These are phyloP conservation scores for Anacardium occidentale DNA, from an alignment of 345 rosid genomes.

Conservation along the genomic window DNA sequence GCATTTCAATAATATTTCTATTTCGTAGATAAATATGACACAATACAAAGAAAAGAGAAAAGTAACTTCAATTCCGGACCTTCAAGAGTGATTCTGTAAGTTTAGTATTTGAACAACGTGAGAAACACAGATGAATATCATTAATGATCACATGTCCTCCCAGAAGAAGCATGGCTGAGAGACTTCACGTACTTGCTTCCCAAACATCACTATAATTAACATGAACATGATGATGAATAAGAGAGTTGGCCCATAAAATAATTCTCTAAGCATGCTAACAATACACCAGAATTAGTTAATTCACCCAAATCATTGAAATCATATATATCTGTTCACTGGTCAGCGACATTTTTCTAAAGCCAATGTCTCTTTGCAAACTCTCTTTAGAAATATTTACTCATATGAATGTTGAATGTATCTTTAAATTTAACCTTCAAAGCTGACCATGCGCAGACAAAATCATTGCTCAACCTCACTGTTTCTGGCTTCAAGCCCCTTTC, in stretches of 20 bases:
- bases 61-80: too few species aligned
- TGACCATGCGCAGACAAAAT: conserved; percentile 46
- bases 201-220: conserved; percentile 36
- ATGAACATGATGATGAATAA: not conserved
- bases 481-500: conserved; percentile 17
- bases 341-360: conserved; percentile 26
- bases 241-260: conserved; percentile 26
- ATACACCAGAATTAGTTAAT: too few species aligned
- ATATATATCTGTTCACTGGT: conserved; percentile 18
- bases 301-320: conserved; percentile 11
- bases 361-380: conserved; percentile 21
- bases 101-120: not conserved
- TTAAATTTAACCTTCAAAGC: conserved; percentile 26
- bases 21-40: too few species aligned
- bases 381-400: conserved; percentile 13
- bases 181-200: conserved; percentile 30
- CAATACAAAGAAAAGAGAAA: too few species aligned
- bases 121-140: too few species aligned
- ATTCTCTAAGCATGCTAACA: conserved; percentile 30
- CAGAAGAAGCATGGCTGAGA: conserved; percentile 22
- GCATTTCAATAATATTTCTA: too few species aligned
- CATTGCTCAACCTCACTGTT: conserved; percentile 39
- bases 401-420: not conserved
- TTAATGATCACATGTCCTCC: conserved; percentile 26
- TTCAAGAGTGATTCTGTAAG: not conserved